Base-by-base conservation (phyloP, 1,284 basidiomycete species). In the Retiboletus fuscus region DNA sequence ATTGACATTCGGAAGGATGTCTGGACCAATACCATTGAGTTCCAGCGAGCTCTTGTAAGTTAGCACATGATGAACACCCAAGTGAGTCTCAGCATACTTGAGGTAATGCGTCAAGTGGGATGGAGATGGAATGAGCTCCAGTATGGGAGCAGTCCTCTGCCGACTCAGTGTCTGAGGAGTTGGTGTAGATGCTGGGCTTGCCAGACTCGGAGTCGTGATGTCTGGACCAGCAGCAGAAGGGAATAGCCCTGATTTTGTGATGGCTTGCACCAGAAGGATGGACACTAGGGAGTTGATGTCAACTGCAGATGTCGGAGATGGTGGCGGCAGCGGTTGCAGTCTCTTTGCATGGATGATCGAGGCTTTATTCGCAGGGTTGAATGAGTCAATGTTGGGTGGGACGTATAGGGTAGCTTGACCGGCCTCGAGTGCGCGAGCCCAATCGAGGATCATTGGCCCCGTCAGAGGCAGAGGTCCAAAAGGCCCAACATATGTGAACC, bases 1-100 rank as follows among this genome's bases (percentile, higher is more conserved):
- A 13, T 55, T 10, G 3, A 75, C 47, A 22, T 67, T 58, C 1
- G 57, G 18, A 22, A 76, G 60, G 26, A 77, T 72, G 30, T 77
- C 67, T 1, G 69, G 69, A 10, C 69, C 24, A 16, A 68, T 68
- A 0, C 41, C 39, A 24, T 71, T 39, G 11, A 53, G 20, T 53
- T 57, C 34, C 26, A 61, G 51, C 13, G 3, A 22, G 3, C 1
- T 3, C 46, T 61, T 61, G 16, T 72, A 68, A 4, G 3, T 11
- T 2, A 61, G 39, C 0, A 26, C 66, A 61, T 47, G 5, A 4
- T 3, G 3, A 34, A 72, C 15, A 13, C 47, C 58, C 1, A 68
- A 10, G 18, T 66, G 10, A 0, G 3, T 28, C 28, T 71, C n/a
- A 20, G 69, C 60, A 51, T 72, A 51, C 51, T 57, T 16, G 30